Evolutionary conservation across 192 early-diverging fungal genomes (phyloP).

Genomic region (Lobosporangium transversale): DNA sequence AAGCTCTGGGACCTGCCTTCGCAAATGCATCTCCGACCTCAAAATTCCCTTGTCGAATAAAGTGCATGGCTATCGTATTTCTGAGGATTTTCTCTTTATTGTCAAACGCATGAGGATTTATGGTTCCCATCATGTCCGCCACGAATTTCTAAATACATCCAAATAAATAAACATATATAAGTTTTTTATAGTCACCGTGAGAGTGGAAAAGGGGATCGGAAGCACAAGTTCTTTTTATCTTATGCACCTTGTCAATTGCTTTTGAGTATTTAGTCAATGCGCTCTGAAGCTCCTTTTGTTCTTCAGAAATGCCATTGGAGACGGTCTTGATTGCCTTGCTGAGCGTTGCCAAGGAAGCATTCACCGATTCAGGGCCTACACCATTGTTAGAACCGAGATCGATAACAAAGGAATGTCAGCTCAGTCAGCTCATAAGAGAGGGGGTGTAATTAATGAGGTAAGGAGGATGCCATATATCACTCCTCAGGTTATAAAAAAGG

Average conservation of each 20-base stretch:
- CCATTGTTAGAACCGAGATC: too few species aligned
- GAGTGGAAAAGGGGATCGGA: background rate
- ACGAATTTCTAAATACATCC: slow-evolving; percentile 70
- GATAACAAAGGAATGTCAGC: too few species aligned
- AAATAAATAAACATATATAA: background rate
- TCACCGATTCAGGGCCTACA: slow-evolving; percentile 36
- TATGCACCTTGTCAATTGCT: slow-evolving; percentile 72
- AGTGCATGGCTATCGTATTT: slow-evolving; percentile 75
- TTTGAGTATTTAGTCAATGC: slow-evolving; percentile 75
- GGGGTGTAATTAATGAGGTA: too few species aligned
- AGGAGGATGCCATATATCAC: too few species aligned
- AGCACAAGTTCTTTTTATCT: slow-evolving; percentile 47
- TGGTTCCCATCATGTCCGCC: slow-evolving; percentile 66
- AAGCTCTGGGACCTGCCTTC: slow-evolving; percentile 1
- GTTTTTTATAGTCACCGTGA: background rate
- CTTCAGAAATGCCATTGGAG: slow-evolving; percentile 52
- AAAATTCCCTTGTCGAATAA: slow-evolving; percentile 90
- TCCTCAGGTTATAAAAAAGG: too few species aligned
- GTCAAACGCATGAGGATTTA: slow-evolving; percentile 80
- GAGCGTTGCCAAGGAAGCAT: slow-evolving; percentile 13
- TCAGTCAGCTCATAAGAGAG: too few species aligned
- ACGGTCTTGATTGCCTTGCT: slow-evolving; percentile 40
- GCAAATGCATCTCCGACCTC: slow-evolving; percentile 76
- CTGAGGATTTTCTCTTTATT: slow-evolving; percentile 71
- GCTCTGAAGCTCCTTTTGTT: slow-evolving; percentile 73